Evolutionary conservation across 495 filamentous ascomycete genomes (phyloP).

Genomic region (Coniosporium apollinis): DNA sequence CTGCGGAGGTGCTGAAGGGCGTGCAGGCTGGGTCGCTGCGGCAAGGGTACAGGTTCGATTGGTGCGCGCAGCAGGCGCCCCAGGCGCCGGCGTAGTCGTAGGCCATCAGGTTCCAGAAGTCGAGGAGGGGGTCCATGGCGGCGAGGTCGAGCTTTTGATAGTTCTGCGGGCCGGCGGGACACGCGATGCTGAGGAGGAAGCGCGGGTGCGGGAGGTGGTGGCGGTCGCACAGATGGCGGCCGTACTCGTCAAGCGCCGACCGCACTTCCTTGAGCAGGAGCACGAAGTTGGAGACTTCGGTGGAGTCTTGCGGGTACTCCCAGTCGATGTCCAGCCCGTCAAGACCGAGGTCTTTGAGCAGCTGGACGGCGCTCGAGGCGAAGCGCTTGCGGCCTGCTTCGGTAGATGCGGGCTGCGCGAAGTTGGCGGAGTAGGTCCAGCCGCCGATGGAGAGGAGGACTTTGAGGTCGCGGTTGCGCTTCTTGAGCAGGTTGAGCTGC

Average conservation of each 20-base stretch:
- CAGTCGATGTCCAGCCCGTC: constrained; percentile 53
- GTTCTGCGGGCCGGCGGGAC: constrained; percentile 43
- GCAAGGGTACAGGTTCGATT: constrained; percentile 53
- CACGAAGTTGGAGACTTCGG: constrained; percentile 53
- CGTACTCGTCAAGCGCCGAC: constrained; percentile 46
- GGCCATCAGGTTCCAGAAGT: constrained; percentile 61
- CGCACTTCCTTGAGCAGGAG: constrained; percentile 50
- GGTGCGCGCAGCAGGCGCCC: constrained; percentile 51
- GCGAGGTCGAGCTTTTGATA: constrained; percentile 49
- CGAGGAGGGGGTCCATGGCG: constrained; percentile 57
- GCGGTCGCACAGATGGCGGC: constrained; percentile 27
- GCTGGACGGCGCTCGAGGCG: constrained; percentile 45
- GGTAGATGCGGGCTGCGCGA: constrained; percentile 54
- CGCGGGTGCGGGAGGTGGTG: constrained; percentile 20
- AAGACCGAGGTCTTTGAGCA: constrained; percentile 49
- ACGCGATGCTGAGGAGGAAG: constrained; percentile 66
- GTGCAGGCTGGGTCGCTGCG: constrained; percentile 37
- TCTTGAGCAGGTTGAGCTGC: constrained; percentile 85
- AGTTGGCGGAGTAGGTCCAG: constrained; percentile 89
- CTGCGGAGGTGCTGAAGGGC: constrained; percentile 51
- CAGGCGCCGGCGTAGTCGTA: constrained; percentile 38
- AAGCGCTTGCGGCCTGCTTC: constrained; percentile 45
- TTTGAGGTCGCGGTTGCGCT: constrained; percentile 73
- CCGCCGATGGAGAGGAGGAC: constrained; percentile 86
- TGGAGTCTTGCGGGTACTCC: constrained; percentile 42